Base-by-base conservation (phyloP, 805 yeast genomes). In the Yamadazyma sp. region DNA sequence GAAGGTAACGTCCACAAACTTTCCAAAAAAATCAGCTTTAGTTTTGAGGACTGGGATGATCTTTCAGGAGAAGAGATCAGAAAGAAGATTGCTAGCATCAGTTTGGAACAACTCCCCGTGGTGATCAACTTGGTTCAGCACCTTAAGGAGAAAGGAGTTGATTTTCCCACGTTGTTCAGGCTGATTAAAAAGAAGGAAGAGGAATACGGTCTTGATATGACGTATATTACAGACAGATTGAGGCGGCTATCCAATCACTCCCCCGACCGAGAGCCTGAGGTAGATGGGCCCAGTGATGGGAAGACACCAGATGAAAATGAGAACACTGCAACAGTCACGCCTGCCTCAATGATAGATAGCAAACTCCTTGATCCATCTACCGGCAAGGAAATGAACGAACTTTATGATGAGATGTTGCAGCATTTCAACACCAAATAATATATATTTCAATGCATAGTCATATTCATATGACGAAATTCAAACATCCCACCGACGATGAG, bases 1-100 rank as follows among this genome's bases (percentile, higher is more conserved):
- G 75, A 70, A 52, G 75, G 74, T 5, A 60, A 67, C 10, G 56
- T 61, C 6, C 54, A 67, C 57, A 69, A 61, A 48, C 48, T 67
- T 7, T 26, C 52, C 54, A 48, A 56, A 52, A 40, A 57, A 54
- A 30, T 58, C 34, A 28, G 27, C 10, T 10, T 29, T 10, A 25
- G 13, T 9, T n/a, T 20, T 9, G 39, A 43, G 28, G 39, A 37
- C 17, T 37, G 39, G 12, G 36, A 32, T 12, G 38, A 39, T 2
- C 39, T 57, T 12, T 52, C 64, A 1, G 73, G 73, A 4, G 72
- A 68, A 40, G 69, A 66, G 18, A 61, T 68, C 34, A 52, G 73
- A 10, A 46, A 52, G 37, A 59, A 55, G 40, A 47, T 68, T 22
- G 47, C 55, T 24, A 52, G 55, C 11, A 53, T 57, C 19, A 60